These are phyloP conservation scores for Leucaena leucocephala DNA, from an alignment of 306 rosid genomes.

Conservation along the genomic window DNA sequence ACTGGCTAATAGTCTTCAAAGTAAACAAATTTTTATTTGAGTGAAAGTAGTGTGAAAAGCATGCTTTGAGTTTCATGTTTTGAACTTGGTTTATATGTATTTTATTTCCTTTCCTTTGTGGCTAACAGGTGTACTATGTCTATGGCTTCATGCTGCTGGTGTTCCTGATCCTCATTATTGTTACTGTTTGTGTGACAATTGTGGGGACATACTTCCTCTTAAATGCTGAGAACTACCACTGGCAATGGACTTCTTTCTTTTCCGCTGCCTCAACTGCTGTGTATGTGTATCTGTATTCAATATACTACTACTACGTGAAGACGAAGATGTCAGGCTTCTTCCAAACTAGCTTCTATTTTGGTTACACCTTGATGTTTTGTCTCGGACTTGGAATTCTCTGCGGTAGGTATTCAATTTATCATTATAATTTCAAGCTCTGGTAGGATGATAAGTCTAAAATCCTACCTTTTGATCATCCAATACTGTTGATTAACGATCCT, in stretches of 20 bases:
- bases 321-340: slow-evolving; percentile 99
- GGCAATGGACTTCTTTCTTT: slow-evolving; percentile 99
- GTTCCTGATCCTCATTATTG: slow-evolving; percentile 86
- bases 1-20: neutral
- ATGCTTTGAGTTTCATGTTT: neutral
- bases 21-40: slow-evolving; percentile 8
- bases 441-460: neutral
- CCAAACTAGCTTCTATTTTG: slow-evolving; percentile 99
- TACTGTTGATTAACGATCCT: neutral
- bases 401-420: slow-evolving; percentile 58
- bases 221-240: slow-evolving; percentile 99
- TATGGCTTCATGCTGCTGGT: slow-evolving; percentile 99
- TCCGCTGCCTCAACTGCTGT: slow-evolving; percentile 99
- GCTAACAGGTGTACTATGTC: slow-evolving; percentile 94
- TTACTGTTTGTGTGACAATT: slow-evolving; percentile 96
- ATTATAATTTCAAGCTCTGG: neutral
- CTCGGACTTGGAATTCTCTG: slow-evolving; percentile 98
- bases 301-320: slow-evolving; percentile 95
- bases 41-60: slow-evolving; percentile 13
- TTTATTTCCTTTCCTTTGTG: slow-evolving; percentile 42
- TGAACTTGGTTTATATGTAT: slow-evolving; percentile 28
- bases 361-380: slow-evolving; percentile 98
- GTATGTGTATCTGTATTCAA: slow-evolving; percentile 89
- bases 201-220: slow-evolving; percentile 97
- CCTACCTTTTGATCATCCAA: neutral